These are phyloP conservation scores for Hemisphaericaspora xylofermentans DNA, from an alignment of 1,139 yeast species.

Conservation along the genomic window DNA sequence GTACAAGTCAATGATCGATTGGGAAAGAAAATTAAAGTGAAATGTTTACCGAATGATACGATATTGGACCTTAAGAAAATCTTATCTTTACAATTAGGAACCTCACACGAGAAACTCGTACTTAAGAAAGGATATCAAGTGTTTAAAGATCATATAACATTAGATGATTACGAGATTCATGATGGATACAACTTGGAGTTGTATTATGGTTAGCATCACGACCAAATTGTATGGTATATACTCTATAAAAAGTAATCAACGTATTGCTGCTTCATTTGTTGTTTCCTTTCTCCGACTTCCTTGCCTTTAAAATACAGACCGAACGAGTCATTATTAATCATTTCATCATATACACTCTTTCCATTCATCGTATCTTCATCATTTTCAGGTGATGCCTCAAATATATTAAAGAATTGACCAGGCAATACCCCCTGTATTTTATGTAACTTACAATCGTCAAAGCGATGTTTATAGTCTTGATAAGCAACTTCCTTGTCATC, in stretches of 20 bases:
- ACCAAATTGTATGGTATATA: no score
- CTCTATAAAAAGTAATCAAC: constrained; percentile 68
- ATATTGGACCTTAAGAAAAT: constrained; percentile 91
- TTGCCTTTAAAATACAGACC: constrained; percentile 19
- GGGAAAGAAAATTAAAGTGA: constrained; percentile 85
- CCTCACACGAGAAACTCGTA: constrained; percentile 60
- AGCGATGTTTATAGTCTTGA: constrained; percentile 13
- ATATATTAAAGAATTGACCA: constrained; percentile 77
- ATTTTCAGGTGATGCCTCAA: constrained; percentile 95
- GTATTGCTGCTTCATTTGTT: constrained; percentile 38
- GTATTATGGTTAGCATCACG: constrained; percentile 60
- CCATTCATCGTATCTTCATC: constrained; percentile 46
- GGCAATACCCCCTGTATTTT: constrained; percentile 29
- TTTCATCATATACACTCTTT: constrained; percentile 40
- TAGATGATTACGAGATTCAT: constrained; percentile 92
- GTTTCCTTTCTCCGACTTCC: background rate
- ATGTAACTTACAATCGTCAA: constrained; percentile 12
- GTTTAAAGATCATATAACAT: constrained; percentile 82
- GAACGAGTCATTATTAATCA: constrained; percentile 18
- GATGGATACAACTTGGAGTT: constrained; percentile 86
- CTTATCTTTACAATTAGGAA: constrained; percentile 79
- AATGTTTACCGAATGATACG: constrained; percentile 80
- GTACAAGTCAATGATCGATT: constrained; percentile 50
- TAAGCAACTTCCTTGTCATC: constrained; percentile 10
- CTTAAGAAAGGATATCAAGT: constrained; percentile 78